Evolutionary conservation across 1,284 basidiomycete genomes (phyloP), one percentile per base, ranked within the genome.

Genomic region (Stygiomarasmius scandens): DNA sequence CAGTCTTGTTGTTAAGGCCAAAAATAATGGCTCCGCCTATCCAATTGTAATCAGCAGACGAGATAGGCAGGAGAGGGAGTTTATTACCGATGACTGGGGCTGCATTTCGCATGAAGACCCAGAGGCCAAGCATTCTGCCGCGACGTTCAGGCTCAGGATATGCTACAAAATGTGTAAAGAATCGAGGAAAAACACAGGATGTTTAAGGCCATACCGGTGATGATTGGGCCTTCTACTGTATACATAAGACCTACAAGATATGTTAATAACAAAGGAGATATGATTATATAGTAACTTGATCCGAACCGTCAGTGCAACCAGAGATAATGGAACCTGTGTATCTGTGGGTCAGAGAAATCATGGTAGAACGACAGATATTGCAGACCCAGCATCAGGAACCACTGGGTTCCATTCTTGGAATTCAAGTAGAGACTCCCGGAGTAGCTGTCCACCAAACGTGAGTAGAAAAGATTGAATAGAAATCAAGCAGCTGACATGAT

Each of bases 201-300:
- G 19, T 19, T 29, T 8, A 14, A n/a, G 22, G 29, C 19, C 65
- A 19, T 51, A 72, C 70, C 59, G 1, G 70, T 73, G 46, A 73
- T 71, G 50, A 73, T 69, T 12, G 71, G 69, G 1, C 71, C 71
- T 57, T 73, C 69, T 9, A 71, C 68, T 5, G 69, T 62, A 44
- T 71, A 71, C 71, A 72, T 72, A 8, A 72, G 48, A 0, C 70
- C n/a, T n/a, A n/a, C n/a, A n/a, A n/a, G n/a, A n/a, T n/a, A n/a
- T n/a, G n/a, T n/a, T n/a, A n/a, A n/a, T n/a, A n/a, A n/a, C n/a
- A n/a, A n/a, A n/a, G n/a, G n/a, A n/a, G n/a, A n/a, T n/a, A n/a
- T n/a, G n/a, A n/a, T n/a, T n/a, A n/a, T n/a, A n/a, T n/a, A n/a
- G n/a, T n/a, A n/a, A n/a, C n/a, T n/a, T n/a, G n/a, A n/a, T n/a